phyloP scores from a whole-genome alignment of 2,329 filamentous ascomycete genomes.

The Xylaria arbuscula region DNA sequence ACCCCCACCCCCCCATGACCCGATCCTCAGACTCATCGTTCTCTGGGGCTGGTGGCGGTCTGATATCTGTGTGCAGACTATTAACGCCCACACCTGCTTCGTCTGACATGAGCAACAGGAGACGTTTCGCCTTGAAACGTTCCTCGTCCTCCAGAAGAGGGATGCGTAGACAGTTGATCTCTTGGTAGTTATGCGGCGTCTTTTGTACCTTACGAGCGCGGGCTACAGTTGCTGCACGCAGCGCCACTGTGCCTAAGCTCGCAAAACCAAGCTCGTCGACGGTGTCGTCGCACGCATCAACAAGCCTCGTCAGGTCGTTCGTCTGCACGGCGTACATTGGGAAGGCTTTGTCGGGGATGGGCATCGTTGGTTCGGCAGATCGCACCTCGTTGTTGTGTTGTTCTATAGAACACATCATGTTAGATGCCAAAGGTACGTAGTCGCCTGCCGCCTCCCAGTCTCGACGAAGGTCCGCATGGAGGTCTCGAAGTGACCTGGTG shows the following conservation, averaged over 20 bases:
- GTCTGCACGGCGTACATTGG: conserved; percentile 9
- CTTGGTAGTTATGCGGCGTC: neutral
- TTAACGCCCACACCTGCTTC: too few species aligned
- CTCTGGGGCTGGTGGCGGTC: too few species aligned
- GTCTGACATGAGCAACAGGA: too few species aligned
- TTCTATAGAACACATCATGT: conserved; percentile 12
- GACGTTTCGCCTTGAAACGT: conserved; percentile 2
- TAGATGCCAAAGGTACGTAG: neutral
- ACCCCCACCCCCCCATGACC: too few species aligned
- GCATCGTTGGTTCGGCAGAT: neutral
- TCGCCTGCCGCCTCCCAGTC: neutral
- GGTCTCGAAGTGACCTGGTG: conserved; percentile 5
- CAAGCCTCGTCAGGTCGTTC: neutral
- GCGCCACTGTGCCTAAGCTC: neutral
- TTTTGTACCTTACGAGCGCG: neutral
- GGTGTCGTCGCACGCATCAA: neutral
- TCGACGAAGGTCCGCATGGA: conserved; percentile 4
- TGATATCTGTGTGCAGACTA: too few species aligned
- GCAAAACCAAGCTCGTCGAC: neutral
- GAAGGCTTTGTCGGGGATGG: neutral
- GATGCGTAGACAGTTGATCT: conserved; percentile 14
- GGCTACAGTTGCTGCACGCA: neutral
- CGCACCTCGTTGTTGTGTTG: conserved; percentile 1
- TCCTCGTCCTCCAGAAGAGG: conserved; percentile 18
- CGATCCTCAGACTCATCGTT: too few species aligned